These are phyloP conservation scores for Pythium brachiatum DNA, from an alignment of 352 stramenopile genomes.

Conservation along the genomic window DNA sequence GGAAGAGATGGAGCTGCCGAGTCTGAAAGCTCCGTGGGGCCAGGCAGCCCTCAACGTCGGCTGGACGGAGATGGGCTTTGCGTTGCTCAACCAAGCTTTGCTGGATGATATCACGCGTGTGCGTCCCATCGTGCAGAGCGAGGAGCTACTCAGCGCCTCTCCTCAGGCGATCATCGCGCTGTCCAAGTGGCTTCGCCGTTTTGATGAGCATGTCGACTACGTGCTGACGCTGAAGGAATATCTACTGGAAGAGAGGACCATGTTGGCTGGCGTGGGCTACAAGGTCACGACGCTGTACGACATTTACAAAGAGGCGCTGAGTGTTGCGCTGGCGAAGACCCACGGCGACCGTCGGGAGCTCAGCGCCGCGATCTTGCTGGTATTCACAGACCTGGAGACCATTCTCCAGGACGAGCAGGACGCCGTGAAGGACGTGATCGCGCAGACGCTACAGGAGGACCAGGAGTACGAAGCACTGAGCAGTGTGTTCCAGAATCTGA, in stretches of 20 bases:
- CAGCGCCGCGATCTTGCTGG: slow-evolving; percentile 36
- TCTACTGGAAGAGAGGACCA: slow-evolving; percentile 56
- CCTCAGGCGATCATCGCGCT: slow-evolving; percentile 53
- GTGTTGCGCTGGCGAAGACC: slow-evolving; percentile 43
- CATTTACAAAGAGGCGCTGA: slow-evolving; percentile 49
- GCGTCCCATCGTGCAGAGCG: slow-evolving; percentile 42
- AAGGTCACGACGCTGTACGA: slow-evolving; percentile 66
- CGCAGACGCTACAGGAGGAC: slow-evolving; percentile 45
- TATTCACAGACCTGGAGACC: slow-evolving; percentile 53
- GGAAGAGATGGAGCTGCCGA: slow-evolving; percentile 22
- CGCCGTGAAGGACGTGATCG: slow-evolving; percentile 50
- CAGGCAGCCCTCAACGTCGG: slow-evolving; percentile 38
- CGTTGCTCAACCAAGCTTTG: slow-evolving; percentile 52
- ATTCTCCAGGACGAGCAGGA: slow-evolving; percentile 51
- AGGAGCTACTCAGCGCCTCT: slow-evolving; percentile 47
- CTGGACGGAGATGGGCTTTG: slow-evolving; percentile 54
- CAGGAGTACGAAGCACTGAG: slow-evolving; percentile 66
- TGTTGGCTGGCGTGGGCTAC: slow-evolving; percentile 52
- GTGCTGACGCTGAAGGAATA: slow-evolving; percentile 67
- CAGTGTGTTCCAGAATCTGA: slow-evolving; percentile 58
- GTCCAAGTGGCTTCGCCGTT: slow-evolving; percentile 57
- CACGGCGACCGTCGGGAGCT: slow-evolving; percentile 50
- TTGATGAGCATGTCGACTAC: slow-evolving; percentile 58
- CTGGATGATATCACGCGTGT: slow-evolving; percentile 59
- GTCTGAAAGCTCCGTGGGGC: slow-evolving; percentile 43